Conservation (phyloP, 345 rosid species). For the Mangifera indica region DNA sequence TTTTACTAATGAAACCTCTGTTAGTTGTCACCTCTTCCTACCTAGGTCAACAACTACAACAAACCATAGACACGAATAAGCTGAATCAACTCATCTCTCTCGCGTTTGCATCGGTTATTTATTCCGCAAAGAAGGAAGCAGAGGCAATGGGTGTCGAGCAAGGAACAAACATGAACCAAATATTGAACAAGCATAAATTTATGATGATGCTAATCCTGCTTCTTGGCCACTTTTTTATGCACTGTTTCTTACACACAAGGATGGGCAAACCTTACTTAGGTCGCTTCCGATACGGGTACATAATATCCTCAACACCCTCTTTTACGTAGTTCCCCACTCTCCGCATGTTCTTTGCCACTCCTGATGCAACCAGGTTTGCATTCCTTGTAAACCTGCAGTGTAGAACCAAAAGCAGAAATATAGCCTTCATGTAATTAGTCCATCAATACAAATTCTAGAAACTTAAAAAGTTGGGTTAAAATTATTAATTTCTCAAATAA, state of each 20-base stretch:
- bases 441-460: neutral
- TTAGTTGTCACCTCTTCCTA: neutral
- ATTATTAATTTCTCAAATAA: neutral
- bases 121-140: neutral
- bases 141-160: neutral
- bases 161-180: neutral
- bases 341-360: constrained; percentile 56
- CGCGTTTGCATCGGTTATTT: neutral
- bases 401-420: neutral
- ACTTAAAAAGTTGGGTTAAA: neutral
- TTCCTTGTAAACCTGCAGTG: constrained; percentile 55
- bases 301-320: constrained; percentile 46
- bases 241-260: neutral
- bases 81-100: neutral
- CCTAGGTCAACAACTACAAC: neutral
- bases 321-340: constrained; percentile 60
- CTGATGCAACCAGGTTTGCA: constrained; percentile 59
- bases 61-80: neutral
- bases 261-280: constrained; percentile 42
- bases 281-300: constrained; percentile 50
- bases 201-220: neutral
- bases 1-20: neutral
- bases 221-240: neutral
- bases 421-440: neutral
- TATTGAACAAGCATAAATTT: neutral